Conservation (phyloP, 257 asterid species). For the Linderniella brevidens region DNA sequence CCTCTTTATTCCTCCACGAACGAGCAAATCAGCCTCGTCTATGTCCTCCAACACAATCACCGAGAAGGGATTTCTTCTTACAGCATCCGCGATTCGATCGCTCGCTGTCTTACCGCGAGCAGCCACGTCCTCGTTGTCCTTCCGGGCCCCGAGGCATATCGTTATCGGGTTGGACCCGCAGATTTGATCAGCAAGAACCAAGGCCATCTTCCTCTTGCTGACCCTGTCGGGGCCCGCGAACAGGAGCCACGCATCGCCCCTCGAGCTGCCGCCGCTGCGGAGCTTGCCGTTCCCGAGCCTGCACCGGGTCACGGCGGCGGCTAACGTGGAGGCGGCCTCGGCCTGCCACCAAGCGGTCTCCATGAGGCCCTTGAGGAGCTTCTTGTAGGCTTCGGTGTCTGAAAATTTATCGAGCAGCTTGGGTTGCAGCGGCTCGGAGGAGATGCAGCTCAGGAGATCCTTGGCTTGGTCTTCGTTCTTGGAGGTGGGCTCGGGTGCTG, state of each 20-base stretch:
- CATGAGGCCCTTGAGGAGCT: slow-evolving; percentile 74
- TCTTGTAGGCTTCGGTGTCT: slow-evolving; percentile 66
- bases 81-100: slow-evolving; percentile 74
- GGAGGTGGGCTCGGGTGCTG: slow-evolving; percentile 16
- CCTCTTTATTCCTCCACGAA: slow-evolving; percentile 40
- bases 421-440: slow-evolving; percentile 31
- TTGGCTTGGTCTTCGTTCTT: slow-evolving; percentile 30
- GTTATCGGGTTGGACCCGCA: slow-evolving; percentile 37
- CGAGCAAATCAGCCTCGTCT: slow-evolving; percentile 54
- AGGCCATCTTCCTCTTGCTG: slow-evolving; percentile 74
- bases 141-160: slow-evolving; percentile 41
- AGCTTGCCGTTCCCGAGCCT: slow-evolving; percentile 46
- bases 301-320: slow-evolving; percentile 55
- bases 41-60: slow-evolving; percentile 74
- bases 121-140: slow-evolving; percentile 29
- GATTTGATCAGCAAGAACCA: slow-evolving; percentile 55
- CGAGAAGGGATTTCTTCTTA: slow-evolving; percentile 52
- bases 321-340: slow-evolving; percentile 66
- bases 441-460: slow-evolving; percentile 55
- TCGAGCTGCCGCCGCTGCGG: slow-evolving; percentile 22
- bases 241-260: slow-evolving; percentile 79
- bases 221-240: slow-evolving; percentile 76
- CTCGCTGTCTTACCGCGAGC: slow-evolving; percentile 63
- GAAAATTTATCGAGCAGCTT: slow-evolving; percentile 42
- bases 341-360: slow-evolving; percentile 96